phyloP scores from a whole-genome alignment of 2,329 filamentous ascomycete genomes.

The Trichoderma hamatum region DNA sequence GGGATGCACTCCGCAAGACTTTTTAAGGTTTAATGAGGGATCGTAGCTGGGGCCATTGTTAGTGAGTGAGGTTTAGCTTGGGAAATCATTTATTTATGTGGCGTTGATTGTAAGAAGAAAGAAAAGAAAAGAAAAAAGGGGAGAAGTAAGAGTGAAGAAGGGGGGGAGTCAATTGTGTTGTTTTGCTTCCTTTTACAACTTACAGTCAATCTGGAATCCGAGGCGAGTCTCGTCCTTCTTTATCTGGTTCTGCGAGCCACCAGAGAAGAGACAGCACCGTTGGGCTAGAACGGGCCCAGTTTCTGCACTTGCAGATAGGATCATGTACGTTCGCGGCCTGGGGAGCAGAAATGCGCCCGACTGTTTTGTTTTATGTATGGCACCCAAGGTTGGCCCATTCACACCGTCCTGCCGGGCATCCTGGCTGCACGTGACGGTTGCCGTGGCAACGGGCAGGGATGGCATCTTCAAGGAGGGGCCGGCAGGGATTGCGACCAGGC shows the following conservation, averaged over 20 bases:
- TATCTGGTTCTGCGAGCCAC: not conserved
- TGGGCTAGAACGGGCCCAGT: not conserved
- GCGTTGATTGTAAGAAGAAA: not conserved
- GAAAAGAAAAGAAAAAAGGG: not conserved
- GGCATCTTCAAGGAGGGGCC: not conserved
- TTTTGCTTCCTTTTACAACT: not conserved
- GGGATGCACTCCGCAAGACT: slow-evolving; percentile 5
- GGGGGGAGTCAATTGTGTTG: not conserved
- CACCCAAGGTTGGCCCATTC: not conserved
- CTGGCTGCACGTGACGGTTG: slow-evolving; percentile 16
- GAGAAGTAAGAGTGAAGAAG: not conserved
- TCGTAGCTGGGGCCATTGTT: slow-evolving; percentile 8
- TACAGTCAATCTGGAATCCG: not conserved
- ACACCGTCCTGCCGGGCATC: not conserved
- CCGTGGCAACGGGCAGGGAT: not conserved
- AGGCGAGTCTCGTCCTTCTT: not conserved
- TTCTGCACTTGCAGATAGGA: not conserved
- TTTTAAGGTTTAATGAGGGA: slow-evolving; percentile 15
- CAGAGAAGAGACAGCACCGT: not conserved
- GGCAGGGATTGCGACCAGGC: not conserved
- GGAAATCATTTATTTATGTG: not conserved
- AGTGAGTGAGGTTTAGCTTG: slow-evolving; percentile 5
- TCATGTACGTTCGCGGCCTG: not conserved
- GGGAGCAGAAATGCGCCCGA: slow-evolving; percentile 6
- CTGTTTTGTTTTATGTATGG: slow-evolving; percentile 23